phyloP scores from a whole-genome alignment of 192 early-diverging fungal species.

The Entomortierella lignicola region DNA sequence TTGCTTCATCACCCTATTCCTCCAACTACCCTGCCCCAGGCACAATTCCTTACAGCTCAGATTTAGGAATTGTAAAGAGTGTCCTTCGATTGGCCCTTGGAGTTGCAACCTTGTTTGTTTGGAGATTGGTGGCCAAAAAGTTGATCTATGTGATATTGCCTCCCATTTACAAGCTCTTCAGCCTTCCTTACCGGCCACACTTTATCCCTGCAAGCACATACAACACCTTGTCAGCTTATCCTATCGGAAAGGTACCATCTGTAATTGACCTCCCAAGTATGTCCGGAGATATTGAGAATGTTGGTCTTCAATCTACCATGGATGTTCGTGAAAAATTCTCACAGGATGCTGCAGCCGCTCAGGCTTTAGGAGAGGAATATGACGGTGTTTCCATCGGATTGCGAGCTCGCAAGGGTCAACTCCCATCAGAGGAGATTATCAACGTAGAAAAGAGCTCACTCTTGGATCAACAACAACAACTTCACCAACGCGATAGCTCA shows the following conservation, averaged over 20 bases:
- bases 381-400: conserved; percentile 16
- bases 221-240: conserved; percentile 43
- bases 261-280: conserved; percentile 55
- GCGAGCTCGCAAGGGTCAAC: conserved; percentile 25
- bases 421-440: conserved; percentile 4
- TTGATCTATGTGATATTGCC: conserved; percentile 59
- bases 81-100: conserved; percentile 49
- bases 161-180: conserved; percentile 65
- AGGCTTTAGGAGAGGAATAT: conserved; percentile 21
- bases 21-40: conserved; percentile 42
- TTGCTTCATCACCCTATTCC: conserved; percentile 50
- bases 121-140: conserved; percentile 64
- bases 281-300: conserved; percentile 56
- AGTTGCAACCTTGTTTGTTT: conserved; percentile 62
- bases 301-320: conserved; percentile 61
- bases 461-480: background rate
- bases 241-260: conserved; percentile 45
- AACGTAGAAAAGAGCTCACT: conserved; percentile 19
- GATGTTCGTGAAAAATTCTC: conserved; percentile 61
- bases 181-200: conserved; percentile 60
- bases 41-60: conserved; percentile 52
- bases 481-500: conserved; percentile 24
- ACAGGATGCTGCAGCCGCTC: conserved; percentile 41
- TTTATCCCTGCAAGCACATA: conserved; percentile 50
- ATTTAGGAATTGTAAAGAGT: conserved; percentile 37